Evolutionary conservation across 805 yeast genomes (phyloP).

Genomic region (Candida chauliodis): DNA sequence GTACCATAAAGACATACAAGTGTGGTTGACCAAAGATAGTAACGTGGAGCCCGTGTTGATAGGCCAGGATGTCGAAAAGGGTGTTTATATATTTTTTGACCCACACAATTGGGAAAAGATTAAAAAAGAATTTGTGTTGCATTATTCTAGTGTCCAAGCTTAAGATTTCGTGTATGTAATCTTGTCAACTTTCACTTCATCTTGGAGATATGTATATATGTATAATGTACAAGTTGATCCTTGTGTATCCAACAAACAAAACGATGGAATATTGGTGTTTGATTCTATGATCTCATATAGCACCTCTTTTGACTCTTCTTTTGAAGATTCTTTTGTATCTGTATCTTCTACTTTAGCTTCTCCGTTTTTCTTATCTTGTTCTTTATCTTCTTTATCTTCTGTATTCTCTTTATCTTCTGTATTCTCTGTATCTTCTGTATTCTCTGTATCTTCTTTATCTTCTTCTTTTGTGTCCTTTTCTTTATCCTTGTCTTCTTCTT

Average conservation of each 20-base stretch:
- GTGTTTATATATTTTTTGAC: conserved; percentile 90
- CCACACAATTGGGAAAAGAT: conserved; percentile 96
- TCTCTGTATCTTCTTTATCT: conserved; percentile 11
- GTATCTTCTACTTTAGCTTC: too few relatives aligned
- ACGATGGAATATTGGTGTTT: conserved; percentile 63
- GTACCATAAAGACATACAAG: conserved; percentile 90
- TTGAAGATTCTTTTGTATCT: conserved; percentile 12
- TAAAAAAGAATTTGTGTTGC: conserved; percentile 60
- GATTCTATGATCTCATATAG: conserved; percentile 19
- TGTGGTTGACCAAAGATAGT: conserved; percentile 95
- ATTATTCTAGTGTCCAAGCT: conserved; percentile 39
- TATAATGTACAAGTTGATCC: conserved; percentile 75
- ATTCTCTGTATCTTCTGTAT: conserved; percentile 7
- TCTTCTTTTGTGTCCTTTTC: conserved; percentile 17
- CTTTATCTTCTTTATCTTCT: conserved; percentile 20
- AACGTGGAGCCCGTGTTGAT: conserved; percentile 79
- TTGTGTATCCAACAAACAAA: conserved; percentile 84
- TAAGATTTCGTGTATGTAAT: conserved; percentile 42
- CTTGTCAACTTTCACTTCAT: conserved; percentile 89
- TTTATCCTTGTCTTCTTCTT: conserved; percentile 11
- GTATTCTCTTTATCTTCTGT: conserved; percentile 18
- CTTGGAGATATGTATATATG: conserved; percentile 76
- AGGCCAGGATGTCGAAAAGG: conserved; percentile 83
- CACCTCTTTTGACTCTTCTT: conserved; percentile 15
- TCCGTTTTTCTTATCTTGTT: too few relatives aligned